Evolutionary conservation across 1,139 yeast species (phyloP).

Genomic region (Geotrichum klebahnii): DNA sequence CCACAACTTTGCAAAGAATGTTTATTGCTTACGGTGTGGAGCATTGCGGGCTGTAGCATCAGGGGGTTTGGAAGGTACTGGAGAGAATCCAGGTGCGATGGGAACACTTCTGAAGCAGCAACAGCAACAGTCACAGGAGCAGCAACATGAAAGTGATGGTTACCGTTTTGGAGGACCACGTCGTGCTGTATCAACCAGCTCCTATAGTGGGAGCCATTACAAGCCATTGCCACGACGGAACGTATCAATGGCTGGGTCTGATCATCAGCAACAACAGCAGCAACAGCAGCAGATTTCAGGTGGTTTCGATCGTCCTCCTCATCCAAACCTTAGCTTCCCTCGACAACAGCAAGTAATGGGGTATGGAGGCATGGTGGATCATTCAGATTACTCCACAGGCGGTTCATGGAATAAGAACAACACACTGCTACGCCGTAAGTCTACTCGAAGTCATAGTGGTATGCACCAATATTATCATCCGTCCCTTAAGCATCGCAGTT

Average conservation of each 20-base stretch:
- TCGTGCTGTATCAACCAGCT: slow-evolving; percentile 14
- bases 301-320: too few relatives aligned
- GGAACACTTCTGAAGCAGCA: too few relatives aligned
- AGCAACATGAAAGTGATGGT: slow-evolving; percentile 2
- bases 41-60: slow-evolving; percentile 60
- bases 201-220: too few relatives aligned
- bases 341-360: too few relatives aligned
- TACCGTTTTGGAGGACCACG: slow-evolving; percentile 7
- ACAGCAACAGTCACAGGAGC: too few relatives aligned
- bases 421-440: neutral
- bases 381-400: too few relatives aligned
- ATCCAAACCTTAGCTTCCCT: too few relatives aligned
- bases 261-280: slow-evolving; percentile 9
- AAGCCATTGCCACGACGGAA: slow-evolving; percentile 5
- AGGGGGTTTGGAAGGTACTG: too few relatives aligned
- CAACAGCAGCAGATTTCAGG: slow-evolving; percentile 5
- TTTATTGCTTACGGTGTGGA: slow-evolving; percentile 83
- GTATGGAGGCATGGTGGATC: too few relatives aligned
- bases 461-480: neutral
- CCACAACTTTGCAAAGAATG: slow-evolving; percentile 90
- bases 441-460: neutral
- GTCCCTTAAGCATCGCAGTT: neutral
- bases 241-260: slow-evolving; percentile 5
- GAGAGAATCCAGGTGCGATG: too few relatives aligned
- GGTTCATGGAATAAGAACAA: too few relatives aligned